These are phyloP conservation scores for Neurospora crassa DNA, from an alignment of 2,329 filamentous ascomycete species.

Conservation along the genomic window DNA sequence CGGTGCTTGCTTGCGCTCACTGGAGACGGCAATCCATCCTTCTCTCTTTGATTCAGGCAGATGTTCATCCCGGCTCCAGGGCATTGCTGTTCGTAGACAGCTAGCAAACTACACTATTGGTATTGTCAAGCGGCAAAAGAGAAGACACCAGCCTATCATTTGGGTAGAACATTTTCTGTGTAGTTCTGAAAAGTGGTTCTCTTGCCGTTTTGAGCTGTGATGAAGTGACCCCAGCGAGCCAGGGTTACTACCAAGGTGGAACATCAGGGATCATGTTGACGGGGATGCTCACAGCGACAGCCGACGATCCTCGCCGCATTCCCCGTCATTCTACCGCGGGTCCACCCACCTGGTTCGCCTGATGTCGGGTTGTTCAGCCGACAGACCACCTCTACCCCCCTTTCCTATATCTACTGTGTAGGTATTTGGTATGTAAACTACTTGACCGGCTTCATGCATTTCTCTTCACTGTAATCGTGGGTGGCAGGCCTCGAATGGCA, in stretches of 20 bases:
- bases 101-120: background rate
- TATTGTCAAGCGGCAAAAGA: background rate
- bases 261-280: background rate
- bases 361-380: background rate
- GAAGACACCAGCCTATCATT: background rate
- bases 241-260: background rate
- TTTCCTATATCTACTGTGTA: too few relatives aligned
- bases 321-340: background rate
- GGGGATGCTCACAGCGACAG: background rate
- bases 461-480: background rate
- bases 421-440: too few relatives aligned
- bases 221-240: background rate
- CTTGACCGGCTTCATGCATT: too few relatives aligned
- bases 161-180: background rate
- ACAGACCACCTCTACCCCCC: too few relatives aligned
- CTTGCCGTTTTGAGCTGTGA: slow-evolving; percentile 1
- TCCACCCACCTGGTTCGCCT: background rate
- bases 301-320: background rate
- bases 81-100: background rate
- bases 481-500: background rate
- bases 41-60: background rate
- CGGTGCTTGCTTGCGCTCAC: background rate
- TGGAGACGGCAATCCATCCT: background rate
- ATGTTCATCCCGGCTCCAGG: background rate
- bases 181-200: background rate